Evolutionary conservation across 768 basidiomycete genomes (phyloP).

Genomic region (Ramaria sp.): DNA sequence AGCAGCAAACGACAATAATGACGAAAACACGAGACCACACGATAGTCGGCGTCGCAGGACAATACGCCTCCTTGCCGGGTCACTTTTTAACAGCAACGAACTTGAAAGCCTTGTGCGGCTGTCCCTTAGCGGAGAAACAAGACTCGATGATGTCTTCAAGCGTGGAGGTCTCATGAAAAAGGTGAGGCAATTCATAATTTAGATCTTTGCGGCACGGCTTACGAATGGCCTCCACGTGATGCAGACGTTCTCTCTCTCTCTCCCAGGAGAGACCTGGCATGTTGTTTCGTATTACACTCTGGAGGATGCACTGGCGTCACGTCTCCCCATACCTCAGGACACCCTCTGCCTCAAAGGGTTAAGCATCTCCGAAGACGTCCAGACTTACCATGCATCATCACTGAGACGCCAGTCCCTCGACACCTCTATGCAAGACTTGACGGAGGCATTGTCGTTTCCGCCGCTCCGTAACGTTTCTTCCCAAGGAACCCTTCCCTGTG

Average conservation of each 20-base stretch:
- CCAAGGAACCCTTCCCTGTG: neutral
- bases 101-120: neutral
- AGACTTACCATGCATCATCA: neutral
- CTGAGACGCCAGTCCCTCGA: neutral
- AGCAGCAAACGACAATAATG: neutral
- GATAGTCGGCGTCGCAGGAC: constrained; percentile 29
- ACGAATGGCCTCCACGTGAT: neutral
- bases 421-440: neutral
- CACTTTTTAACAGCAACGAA: constrained; percentile 14
- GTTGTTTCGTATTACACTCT: constrained; percentile 78
- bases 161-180: constrained; percentile 75
- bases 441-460: neutral
- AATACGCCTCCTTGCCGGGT: neutral
- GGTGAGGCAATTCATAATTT: constrained; percentile 24
- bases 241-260: constrained; percentile 80
- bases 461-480: neutral
- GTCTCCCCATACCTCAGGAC: constrained; percentile 26
- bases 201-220: neutral
- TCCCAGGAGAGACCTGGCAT: constrained; percentile 68
- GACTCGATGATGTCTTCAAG: constrained; percentile 40
- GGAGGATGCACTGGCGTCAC: constrained; percentile 63
- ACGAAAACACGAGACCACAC: constrained; percentile 16
- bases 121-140: constrained; percentile 6
- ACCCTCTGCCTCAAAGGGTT: neutral
- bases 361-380: neutral